Evolutionary conservation across 371 early-diverging fungal genomes (phyloP), one percentile per base, ranked within the genome.

Genomic region (Blakeslea trispora): DNA sequence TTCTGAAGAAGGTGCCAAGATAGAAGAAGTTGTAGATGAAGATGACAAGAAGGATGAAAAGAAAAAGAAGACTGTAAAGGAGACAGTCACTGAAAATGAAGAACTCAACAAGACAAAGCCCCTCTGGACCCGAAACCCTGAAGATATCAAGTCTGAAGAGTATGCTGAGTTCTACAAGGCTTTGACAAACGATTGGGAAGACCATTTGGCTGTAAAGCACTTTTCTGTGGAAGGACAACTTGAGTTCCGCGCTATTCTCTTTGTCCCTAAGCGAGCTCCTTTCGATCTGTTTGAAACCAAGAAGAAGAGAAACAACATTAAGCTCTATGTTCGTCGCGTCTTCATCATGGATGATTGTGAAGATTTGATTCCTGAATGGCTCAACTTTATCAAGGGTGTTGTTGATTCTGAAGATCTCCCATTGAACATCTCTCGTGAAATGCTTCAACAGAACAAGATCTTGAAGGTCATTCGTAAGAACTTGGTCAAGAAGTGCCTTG

Each of bases 381-480:
- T 81, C 55, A 68, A 64, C 63, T 82, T 82, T 44, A 58, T 81
- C 62, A 84, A 83, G 67, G 93, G 92, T 55, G 79, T 92, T 41
- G 85, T 95, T 45, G 89, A 91, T 64, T 84, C 87, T 45, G 89
- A 90, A 51, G 93, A 95, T 67, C 74, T 95, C 57, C 92, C 95
- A 32, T 79, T 95, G 53, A 93, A 91, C 74, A 89, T 95, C 34
- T 92, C 92, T 17, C 85, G 95, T 72, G 95, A 95, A 61, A 87
- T 87, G 55, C 79, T 94, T 32, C 94, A 93, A 69, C 87, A 91
- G 44, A 81, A 86, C 74, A 73, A 79, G 64, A 79, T 86, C 22
- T 70, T 93, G 56, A 89, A 88, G 72, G 68, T 85, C 22, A 88
- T 94, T 63, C 84, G 84, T 68, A 91, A 88, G 79, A 88, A 83